Evolutionary conservation across 2,329 filamentous ascomycete genomes (phyloP).

Genomic region (Colletotrichum musicola): DNA sequence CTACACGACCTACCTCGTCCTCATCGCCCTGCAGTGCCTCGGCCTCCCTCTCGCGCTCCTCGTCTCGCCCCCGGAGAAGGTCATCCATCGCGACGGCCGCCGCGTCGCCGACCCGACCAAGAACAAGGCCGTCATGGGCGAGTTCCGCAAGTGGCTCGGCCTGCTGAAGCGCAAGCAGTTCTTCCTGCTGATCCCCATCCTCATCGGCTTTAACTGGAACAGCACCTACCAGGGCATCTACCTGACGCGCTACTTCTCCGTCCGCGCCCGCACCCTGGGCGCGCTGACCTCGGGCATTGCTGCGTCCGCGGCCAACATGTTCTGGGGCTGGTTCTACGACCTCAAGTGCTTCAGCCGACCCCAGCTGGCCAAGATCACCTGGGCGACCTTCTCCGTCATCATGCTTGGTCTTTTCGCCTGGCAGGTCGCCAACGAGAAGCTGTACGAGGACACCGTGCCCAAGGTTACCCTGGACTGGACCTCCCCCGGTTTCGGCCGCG

Average conservation of each 20-base stretch:
- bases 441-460: conserved; percentile 54
- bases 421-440: conserved; percentile 61
- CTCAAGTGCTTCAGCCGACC: conserved; percentile 55
- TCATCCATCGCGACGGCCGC: conserved; percentile 54
- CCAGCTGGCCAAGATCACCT: conserved; percentile 57
- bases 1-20: conserved; percentile 55
- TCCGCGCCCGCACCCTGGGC: conserved; percentile 60
- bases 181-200: conserved; percentile 61
- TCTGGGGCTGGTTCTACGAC: conserved; percentile 65
- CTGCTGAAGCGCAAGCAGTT: conserved; percentile 59
- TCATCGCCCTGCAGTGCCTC: conserved; percentile 59
- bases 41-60: conserved; percentile 59
- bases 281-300: conserved; percentile 60
- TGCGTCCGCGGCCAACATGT: conserved; percentile 58
- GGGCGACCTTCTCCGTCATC: conserved; percentile 53
- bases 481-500: conserved; percentile 57
- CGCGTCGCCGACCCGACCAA: conserved; percentile 48
- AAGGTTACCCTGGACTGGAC: conserved; percentile 60
- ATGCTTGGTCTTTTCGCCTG: conserved; percentile 60
- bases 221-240: conserved; percentile 65
- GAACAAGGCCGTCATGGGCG: conserved; percentile 52
- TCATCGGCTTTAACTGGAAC: conserved; percentile 65
- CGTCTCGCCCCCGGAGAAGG: conserved; percentile 59
- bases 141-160: conserved; percentile 52
- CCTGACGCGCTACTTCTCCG: conserved; percentile 64